These are phyloP conservation scores for Colletotrichum somersetense DNA, from an alignment of 2,329 filamentous ascomycete species.

Conservation along the genomic window DNA sequence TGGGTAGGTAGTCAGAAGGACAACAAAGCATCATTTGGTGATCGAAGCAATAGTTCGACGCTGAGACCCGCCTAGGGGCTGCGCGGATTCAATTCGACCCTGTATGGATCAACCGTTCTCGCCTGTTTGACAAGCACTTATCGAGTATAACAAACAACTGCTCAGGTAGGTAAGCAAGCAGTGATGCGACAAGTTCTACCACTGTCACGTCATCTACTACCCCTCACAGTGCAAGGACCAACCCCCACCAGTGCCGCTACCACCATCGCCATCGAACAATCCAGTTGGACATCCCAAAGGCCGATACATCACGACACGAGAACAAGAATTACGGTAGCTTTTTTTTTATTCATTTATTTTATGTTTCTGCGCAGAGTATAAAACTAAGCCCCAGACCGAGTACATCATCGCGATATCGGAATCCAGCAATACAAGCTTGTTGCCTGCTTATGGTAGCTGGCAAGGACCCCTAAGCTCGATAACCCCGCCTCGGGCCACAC, in stretches of 20 bases:
- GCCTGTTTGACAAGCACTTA: too few relatives aligned
- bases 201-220: slow-evolving; percentile 42
- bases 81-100: neutral
- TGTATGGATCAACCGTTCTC: neutral
- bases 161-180: neutral
- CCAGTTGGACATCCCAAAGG: neutral
- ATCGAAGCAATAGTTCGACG: neutral
- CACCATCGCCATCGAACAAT: neutral
- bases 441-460: neutral
- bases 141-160: neutral
- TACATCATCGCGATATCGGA: slow-evolving; percentile 8
- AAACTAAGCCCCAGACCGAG: neutral
- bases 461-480: neutral
- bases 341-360: slow-evolving; percentile 11
- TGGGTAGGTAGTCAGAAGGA: neutral
- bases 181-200: slow-evolving; percentile 5
- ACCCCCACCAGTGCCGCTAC: slow-evolving; percentile 3
- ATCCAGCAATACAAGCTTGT: slow-evolving; percentile 12
- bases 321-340: neutral
- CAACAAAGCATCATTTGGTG: neutral
- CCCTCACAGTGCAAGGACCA: slow-evolving; percentile 40
- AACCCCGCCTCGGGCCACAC: slow-evolving; percentile 13
- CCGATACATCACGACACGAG: neutral
- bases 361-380: neutral
- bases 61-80: too few relatives aligned